Base-by-base conservation (phyloP, 1,139 yeast species). In the Diutina pseudorugosa region DNA sequence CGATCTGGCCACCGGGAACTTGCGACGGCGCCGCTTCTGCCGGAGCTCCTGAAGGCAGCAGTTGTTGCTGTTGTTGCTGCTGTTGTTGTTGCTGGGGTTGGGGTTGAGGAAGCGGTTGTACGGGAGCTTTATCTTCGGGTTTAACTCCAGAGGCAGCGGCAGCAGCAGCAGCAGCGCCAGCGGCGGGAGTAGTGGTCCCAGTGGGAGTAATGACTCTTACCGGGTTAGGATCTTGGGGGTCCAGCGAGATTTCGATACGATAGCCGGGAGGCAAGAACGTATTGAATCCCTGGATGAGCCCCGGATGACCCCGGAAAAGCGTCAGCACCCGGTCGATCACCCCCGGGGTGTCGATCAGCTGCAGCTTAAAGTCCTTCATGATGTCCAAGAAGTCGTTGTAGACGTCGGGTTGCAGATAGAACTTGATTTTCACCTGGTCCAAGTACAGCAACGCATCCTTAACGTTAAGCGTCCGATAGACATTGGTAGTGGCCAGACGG, bases 321-420 rank as follows among this genome's bases (percentile, higher is more conserved):
- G 86, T 80, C 0, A 97, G 89, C 0, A 93, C 98, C 54, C 98
- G 77, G 63, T 90, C 96, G 64, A 93, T 93, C 41, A 93, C 99
- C 20, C 98, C 99, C 0, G 98, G 98, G 1, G 99, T 93, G 67
- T 94, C 98, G 62, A 93, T 91, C 51, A 41, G 25, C 70, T 91
- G 97, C 51, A 95, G 85, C 71, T 94, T 93, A 73, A 94, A 94
- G 65, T 94, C 98, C 69, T 93, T 93, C 99, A 93, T 93, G 57
- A 93, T 93, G 65, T 94, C 99, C 63, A 93, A 77, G 64, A 93
- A 93, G 65, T 88, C 91, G 66, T 93, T 94, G 73, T 94, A 93
- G 52, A 94, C 96, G 63, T 91, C 97, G 0, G 98, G 95, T 68
- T 93, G 95, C 59, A 82, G 80, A 66, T 80, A 86, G 68, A 93